Base-by-base conservation (phyloP, 139 green algal species). In the Chlamydomonas incerta region DNA sequence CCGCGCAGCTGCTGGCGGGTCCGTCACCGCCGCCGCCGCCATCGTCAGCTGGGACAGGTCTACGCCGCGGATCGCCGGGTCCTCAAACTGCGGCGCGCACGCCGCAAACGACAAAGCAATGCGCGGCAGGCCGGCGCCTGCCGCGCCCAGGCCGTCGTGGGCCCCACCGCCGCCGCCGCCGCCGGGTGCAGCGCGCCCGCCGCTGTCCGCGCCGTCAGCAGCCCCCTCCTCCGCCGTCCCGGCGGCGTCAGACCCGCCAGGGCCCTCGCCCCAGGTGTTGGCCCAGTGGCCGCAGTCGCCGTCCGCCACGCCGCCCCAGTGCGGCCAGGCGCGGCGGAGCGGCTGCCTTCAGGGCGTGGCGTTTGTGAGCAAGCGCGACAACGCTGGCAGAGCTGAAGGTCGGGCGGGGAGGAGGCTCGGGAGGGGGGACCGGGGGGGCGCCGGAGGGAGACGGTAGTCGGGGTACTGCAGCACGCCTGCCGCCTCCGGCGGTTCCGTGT, bases 351-450 rank as follows among this genome's bases (percentile, higher is more conserved):
- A 83, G 60, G 90, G 88, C 1, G 23, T 93, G 21, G 86, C 88
- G 2, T 91, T 89, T 26, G 85, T 87, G 3, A 68, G 82, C 69
- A 80, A 80, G 71, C 84, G 91, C 23, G 89, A 94, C 31, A 15
- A 69, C 28, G 65, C 11, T 87, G 10, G 72, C 62, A 18, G 88
- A 90, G 31, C 74, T 94, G 29, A 85, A 87, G 70, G 81, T 66
- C 50, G 47, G 83, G 18, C 11, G 35, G 34, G 68, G 34, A 28
- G 3, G 26, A 47, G 67, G 2, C 4, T 2, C 15, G 10, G 5
- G n/a, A n/a, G n/a, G n/a, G n/a, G n/a, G n/a, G n/a, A n/a, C n/a
- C n/a, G 66, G 33, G 83, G 8, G 1, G 37, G 35, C n/a, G n/a
- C n/a, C n/a, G n/a, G n/a, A n/a, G n/a, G n/a, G n/a, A n/a, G n/a